Base-by-base conservation (phyloP, 2,329 filamentous ascomycete species). In the Lachnum nothofagi region DNA sequence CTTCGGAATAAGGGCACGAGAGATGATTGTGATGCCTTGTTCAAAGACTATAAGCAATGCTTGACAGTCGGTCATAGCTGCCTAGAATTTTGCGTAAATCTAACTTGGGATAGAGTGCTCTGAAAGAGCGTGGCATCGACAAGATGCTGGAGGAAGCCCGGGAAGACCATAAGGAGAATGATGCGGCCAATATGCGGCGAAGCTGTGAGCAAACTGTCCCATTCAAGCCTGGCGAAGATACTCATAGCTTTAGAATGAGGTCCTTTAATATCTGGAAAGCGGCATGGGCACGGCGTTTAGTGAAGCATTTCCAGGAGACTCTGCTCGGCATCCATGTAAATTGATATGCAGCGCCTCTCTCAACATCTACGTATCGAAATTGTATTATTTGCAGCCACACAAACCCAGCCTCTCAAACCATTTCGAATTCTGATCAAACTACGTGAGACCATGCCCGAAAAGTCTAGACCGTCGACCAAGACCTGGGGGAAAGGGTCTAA, bases 51-150 rank as follows among this genome's bases (percentile, higher is more conserved):
- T 66, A 88, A 89, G 65, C 78, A 81, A 50, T 98, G 93, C 64
- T 70, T 98, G 35, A 83, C 81, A 56, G 93, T 96, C 68, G 63
- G 41, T 41, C 19, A 42, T 17, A 12, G 38, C 50, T 12, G 33
- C 22, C 9, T 45, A 6, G 17, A 35, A 20, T 10, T 24, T 42
- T 44, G 3, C 2, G 34, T 8, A 38, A 40, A 31, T 44, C 37
- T 45, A 35, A 45, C 40, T 17, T 16, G 7, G 25, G 42, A 34
- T 57, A 96, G 91, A 84, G 82, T 71, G 90, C 85, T 3, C 75
- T 98, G 42, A 94, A 93, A 69, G 83, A 89, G 48, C 81, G 86
- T 61, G 93, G 93, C 49, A 95, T 98, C 65, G 90, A 97, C 68
- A 88, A 86, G 61, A 87, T 97, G 75, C 74, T 98, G 9, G 88